A percentile compares a stretch with the other conserved stretches of the same genome.
Conservation (phyloP, 2,329 filamentous ascomycete genomes). For the Aspergillus sp. region DNA sequence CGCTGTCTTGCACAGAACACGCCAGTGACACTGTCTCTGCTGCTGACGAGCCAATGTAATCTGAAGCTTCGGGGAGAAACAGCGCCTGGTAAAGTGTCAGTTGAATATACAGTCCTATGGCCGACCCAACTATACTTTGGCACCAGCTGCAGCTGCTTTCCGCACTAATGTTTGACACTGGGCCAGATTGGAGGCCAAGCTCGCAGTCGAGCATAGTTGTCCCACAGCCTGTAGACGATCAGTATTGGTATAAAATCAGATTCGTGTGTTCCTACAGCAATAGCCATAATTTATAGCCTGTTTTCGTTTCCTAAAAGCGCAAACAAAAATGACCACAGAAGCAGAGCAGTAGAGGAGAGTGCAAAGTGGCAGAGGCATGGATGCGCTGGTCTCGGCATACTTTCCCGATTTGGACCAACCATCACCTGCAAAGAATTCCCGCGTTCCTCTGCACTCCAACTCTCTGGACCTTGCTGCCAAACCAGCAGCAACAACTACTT, state of each 20-base stretch:
- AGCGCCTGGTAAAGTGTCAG: slow-evolving; percentile 47
- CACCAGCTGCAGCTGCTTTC: slow-evolving; percentile 65
- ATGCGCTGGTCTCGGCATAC: slow-evolving; percentile 10
- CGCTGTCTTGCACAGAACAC: slow-evolving; percentile 53
- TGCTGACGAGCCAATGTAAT: slow-evolving; percentile 69
- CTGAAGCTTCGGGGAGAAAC: slow-evolving; percentile 84
- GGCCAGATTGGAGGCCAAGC: slow-evolving; percentile 66
- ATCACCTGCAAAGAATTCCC: slow-evolving; percentile 12
- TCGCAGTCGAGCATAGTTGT: slow-evolving; percentile 78
- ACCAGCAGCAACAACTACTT: slow-evolving; percentile 6
- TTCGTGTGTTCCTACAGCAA: slow-evolving; percentile 14
- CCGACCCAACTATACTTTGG: slow-evolving; percentile 51
- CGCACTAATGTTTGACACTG: slow-evolving; percentile 65
- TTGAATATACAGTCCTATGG: neutral
- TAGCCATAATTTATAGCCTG: too few relatives aligned
- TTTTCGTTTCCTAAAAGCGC: too few relatives aligned
- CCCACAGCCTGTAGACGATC: slow-evolving; percentile 60
- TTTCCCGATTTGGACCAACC: slow-evolving; percentile 13
- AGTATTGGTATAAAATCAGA: neutral
- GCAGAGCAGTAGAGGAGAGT: too few relatives aligned
- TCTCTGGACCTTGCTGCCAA: neutral
- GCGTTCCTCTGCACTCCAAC: neutral
- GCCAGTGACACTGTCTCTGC: slow-evolving; percentile 63
- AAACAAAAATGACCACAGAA: too few relatives aligned
- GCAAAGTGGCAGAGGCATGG: too few relatives aligned